Evolutionary conservation across 768 basidiomycete genomes (phyloP).

Genomic region (Rhodosporidiobolus sp.): DNA sequence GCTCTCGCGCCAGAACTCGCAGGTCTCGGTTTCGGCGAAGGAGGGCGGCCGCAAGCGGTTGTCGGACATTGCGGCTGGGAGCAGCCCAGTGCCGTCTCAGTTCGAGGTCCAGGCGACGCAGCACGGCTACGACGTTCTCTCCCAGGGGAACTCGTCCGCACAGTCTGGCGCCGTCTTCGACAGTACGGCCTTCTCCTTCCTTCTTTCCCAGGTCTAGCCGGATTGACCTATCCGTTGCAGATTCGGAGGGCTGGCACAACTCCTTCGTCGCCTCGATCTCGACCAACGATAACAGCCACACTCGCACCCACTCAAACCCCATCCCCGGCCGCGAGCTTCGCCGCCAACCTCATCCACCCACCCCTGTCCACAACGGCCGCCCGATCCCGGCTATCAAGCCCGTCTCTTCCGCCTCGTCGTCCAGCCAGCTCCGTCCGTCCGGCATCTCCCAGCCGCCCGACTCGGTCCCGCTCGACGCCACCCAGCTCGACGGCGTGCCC

Average conservation of each 20-base stretch:
- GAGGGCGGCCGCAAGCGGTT: conserved; percentile 5
- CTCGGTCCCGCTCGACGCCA: neutral
- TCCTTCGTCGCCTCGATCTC: conserved; percentile 14
- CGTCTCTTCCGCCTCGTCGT: neutral
- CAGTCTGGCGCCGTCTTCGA: no score
- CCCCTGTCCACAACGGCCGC: neutral
- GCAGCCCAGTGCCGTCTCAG: conserved; percentile 25
- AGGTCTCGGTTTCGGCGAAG: no score
- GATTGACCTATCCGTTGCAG: neutral
- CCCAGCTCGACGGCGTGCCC: neutral
- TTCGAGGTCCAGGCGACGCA: conserved; percentile 28
- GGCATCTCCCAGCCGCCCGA: neutral
- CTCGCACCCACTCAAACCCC: neutral
- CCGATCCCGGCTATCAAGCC: neutral
- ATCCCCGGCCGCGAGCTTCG: conserved; percentile 12
- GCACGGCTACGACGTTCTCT: conserved; percentile 22
- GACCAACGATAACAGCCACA: neutral
- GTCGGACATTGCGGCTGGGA: conserved; percentile 25
- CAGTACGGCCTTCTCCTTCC: no score
- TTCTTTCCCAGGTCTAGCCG: neutral
- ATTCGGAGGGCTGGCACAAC: conserved; percentile 23
- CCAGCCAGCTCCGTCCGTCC: neutral
- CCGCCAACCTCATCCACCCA: conserved; percentile 6
- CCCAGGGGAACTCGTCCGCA: neutral
- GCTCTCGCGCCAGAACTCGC: neutral